Conservation (phyloP, 1,139 yeast species). For the Yamadazyma dushanensis region DNA sequence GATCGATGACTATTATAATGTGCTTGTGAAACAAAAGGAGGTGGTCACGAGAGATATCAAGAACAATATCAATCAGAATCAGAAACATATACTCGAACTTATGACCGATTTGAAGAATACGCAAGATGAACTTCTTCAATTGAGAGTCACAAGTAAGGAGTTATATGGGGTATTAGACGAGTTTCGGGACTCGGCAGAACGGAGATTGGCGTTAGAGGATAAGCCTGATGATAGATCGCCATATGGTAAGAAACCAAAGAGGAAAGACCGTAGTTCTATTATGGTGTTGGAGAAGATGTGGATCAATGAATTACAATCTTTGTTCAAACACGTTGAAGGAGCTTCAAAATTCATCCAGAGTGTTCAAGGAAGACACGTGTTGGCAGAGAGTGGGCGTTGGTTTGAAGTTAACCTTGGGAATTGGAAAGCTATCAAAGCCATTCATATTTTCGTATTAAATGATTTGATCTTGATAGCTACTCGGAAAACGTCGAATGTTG, state of each 20-base stretch:
- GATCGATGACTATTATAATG: slow-evolving; percentile 68
- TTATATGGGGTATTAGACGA: slow-evolving; percentile 64
- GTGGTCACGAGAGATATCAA: slow-evolving; percentile 65
- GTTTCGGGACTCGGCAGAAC: slow-evolving; percentile 69
- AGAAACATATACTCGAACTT: slow-evolving; percentile 67
- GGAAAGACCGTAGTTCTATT: slow-evolving; percentile 67
- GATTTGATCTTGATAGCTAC: slow-evolving; percentile 78
- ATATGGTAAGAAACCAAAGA: slow-evolving; percentile 16
- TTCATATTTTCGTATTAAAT: slow-evolving; percentile 74
- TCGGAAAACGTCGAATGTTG: slow-evolving; percentile 40
- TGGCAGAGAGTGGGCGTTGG: slow-evolving; percentile 85
- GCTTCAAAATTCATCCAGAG: slow-evolving; percentile 81
- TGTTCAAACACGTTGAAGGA: slow-evolving; percentile 86
- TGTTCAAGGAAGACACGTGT: slow-evolving; percentile 77
- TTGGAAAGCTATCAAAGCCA: slow-evolving; percentile 76
- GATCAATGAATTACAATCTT: slow-evolving; percentile 69
- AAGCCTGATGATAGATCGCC: slow-evolving; percentile 18
- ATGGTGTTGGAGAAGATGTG: slow-evolving; percentile 75
- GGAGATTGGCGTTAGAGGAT: slow-evolving; percentile 48
- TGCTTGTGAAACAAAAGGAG: slow-evolving; percentile 52
- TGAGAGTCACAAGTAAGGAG: slow-evolving; percentile 62
- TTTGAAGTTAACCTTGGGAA: slow-evolving; percentile 84
- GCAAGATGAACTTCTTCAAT: slow-evolving; percentile 59
- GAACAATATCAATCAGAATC: slow-evolving; percentile 66
- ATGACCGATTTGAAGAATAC: slow-evolving; percentile 65